Evolutionary conservation across 208 protist species (phyloP).

Genomic region (Crithidia sp.): DNA sequence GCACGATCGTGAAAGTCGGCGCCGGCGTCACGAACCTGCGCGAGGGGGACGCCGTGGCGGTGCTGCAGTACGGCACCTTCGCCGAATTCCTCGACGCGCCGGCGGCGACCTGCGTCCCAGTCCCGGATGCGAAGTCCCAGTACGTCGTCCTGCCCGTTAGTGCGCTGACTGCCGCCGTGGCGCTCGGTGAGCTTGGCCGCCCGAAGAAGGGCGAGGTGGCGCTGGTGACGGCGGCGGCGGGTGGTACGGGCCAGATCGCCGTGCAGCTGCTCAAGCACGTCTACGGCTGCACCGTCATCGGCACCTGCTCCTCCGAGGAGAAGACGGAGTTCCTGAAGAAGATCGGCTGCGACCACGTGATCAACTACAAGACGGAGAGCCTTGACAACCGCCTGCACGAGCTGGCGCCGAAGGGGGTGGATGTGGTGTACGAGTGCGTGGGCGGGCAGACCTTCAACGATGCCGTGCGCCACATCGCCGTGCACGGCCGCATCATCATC

Average conservation of each 20-base stretch:
- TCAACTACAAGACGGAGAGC: slow-evolving; percentile 84
- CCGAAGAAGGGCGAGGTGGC: slow-evolving; percentile 60
- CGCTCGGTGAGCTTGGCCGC: slow-evolving; percentile 54
- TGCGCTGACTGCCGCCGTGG: slow-evolving; percentile 72
- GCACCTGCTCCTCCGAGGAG: slow-evolving; percentile 72
- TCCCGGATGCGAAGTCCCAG: slow-evolving; percentile 51
- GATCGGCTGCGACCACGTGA: slow-evolving; percentile 82
- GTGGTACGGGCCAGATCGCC: slow-evolving; percentile 86
- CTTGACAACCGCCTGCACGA: slow-evolving; percentile 49
- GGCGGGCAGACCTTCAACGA: slow-evolving; percentile 81
- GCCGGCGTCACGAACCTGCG: slow-evolving; percentile 41
- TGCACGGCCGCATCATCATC: slow-evolving; percentile 67
- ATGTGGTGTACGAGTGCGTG: slow-evolving; percentile 88
- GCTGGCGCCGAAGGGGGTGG: slow-evolving; percentile 73
- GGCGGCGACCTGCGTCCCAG: slow-evolving; percentile 31
- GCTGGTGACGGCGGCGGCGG: slow-evolving; percentile 85
- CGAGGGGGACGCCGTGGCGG: slow-evolving; percentile 50
- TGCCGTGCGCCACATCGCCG: slow-evolving; percentile 66
- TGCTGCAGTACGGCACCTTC: slow-evolving; percentile 61
- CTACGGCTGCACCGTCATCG: slow-evolving; percentile 85
- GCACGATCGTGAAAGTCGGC: slow-evolving; percentile 57
- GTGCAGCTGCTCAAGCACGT: slow-evolving; percentile 90
- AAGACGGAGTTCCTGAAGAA: slow-evolving; percentile 81
- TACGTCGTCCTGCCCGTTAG: slow-evolving; percentile 38
- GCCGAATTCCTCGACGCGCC: slow-evolving; percentile 42